These are phyloP conservation scores for Teratosphaeria viscida DNA, from an alignment of 2,329 filamentous ascomycete species.

Conservation along the genomic window DNA sequence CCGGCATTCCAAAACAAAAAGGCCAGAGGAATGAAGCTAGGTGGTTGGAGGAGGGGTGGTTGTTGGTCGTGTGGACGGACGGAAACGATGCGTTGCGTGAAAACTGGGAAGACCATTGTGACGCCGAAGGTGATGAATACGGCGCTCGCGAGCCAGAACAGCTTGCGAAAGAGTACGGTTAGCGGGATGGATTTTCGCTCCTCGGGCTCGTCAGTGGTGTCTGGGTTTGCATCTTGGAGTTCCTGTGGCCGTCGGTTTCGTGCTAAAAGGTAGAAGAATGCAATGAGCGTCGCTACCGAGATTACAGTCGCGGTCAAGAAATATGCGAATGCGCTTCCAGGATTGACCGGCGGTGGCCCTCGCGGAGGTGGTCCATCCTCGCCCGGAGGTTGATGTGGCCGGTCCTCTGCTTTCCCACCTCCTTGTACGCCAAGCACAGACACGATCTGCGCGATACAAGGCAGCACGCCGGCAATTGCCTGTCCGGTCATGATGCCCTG, in stretches of 20 bases:
- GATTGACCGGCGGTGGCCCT: conserved; percentile 36
- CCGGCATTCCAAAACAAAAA: conserved; percentile 93
- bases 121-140: conserved; percentile 72
- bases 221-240: conserved; percentile 4
- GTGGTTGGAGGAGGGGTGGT: conserved; percentile 54
- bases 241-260: conserved; percentile 14
- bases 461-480: conserved; percentile 81
- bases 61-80: conserved; percentile 34
- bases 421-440: conserved; percentile 58
- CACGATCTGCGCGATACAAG: conserved; percentile 74
- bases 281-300: conserved; percentile 57
- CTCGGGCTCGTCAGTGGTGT: conserved; percentile 8
- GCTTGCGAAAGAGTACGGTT: conserved; percentile 59
- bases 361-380: conserved; percentile 6
- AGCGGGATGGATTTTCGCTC: conserved; percentile 49
- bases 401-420: conserved; percentile 6
- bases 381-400: background rate
- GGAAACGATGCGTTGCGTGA: conserved; percentile 50
- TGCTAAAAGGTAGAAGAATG: conserved; percentile 63
- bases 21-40: conserved; percentile 70
- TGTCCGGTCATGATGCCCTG: conserved; percentile 96
- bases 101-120: conserved; percentile 93
- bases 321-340: conserved; percentile 74
- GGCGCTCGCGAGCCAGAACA: conserved; percentile 66
- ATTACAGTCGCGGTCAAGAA: conserved; percentile 79